Conservation (phyloP, 2,329 filamentous ascomycete genomes). For the Fusarium redolens region DNA sequence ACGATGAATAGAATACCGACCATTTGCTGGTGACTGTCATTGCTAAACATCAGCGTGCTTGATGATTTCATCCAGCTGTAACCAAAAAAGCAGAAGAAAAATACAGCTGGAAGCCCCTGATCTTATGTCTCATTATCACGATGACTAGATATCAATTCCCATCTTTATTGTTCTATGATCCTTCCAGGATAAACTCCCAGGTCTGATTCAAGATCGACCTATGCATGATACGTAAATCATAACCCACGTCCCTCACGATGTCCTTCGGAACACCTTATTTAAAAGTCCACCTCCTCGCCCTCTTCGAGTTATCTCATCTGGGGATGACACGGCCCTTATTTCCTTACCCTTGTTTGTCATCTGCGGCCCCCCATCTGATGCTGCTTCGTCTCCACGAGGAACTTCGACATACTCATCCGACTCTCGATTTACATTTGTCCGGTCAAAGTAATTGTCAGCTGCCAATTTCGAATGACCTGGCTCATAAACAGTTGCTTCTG, state of each 20-base stretch:
- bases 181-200: conserved; percentile 3
- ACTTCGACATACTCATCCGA: conserved; percentile 53
- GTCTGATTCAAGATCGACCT: not conserved
- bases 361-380: conserved; percentile 31
- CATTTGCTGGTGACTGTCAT: not conserved
- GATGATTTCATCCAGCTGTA: not conserved
- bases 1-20: not conserved
- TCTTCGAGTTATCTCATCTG: conserved; percentile 39
- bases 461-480: conserved; percentile 48
- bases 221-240: conserved; percentile 9
- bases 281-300: conserved; percentile 49
- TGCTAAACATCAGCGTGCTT: not conserved
- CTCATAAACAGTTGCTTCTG: conserved; percentile 37
- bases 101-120: not conserved
- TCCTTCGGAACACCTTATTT: conserved; percentile 52
- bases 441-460: conserved; percentile 47
- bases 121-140: not conserved
- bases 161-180: not conserved
- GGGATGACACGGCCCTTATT: conserved; percentile 22
- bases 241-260: conserved; percentile 19
- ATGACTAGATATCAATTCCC: not conserved
- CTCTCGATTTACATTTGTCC: conserved; percentile 40
- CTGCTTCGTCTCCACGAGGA: conserved; percentile 40
- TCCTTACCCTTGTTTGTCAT: conserved; percentile 38
- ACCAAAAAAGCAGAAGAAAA: not conserved